Base-by-base conservation (phyloP, 768 basidiomycete genomes). In the Tricholoma sp. region DNA sequence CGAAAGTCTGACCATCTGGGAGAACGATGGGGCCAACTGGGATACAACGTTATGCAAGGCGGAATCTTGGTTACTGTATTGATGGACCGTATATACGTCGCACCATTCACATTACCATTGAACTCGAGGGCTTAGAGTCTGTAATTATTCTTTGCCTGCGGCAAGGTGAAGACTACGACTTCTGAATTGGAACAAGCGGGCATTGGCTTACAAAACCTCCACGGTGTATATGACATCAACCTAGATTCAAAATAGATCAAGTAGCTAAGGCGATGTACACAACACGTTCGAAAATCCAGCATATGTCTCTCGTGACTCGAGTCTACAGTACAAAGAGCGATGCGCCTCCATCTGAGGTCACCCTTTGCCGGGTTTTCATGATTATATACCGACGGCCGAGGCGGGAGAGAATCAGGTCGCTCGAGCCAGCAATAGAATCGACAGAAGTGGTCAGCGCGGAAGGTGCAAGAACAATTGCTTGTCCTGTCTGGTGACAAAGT, bases 381-480 rank as follows among this genome's bases (percentile, higher is more conserved):
- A 86, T 55, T 11, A 87, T 57, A 54, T 83, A 85, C 0, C 80
- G 70, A 11, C 87, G 77, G 3, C 86, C 84, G 51, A 86, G 79
- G 10, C 77, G 78, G 18, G 68, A 70, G 31, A 82, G 63, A 39
- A 66, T 67, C 34, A 52, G 56, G 44, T 13, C 37, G 15, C 11
- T 15, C 34, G 28, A 31, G 24, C 28, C 28, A 11, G 52, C 58
- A 49, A 33, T 36, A 10, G n/a, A 49, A 12, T 47, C 47, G 11
- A 65, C 62, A 15, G 68, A 62, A 3, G 77, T 63, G 1, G 76
- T 78, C 49, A 86, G 71, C 1, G 81, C 86, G 5, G 85, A 81
- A 0, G 88, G 84, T 6, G 85, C 85, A 32, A 88, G 75, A 3
- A 89, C 74, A 11, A 89, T 79, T 0, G 88, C 85, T 65, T 89